phyloP scores from a whole-genome alignment of 2,329 filamentous ascomycete genomes.

The Colletotrichum spaethianum region DNA sequence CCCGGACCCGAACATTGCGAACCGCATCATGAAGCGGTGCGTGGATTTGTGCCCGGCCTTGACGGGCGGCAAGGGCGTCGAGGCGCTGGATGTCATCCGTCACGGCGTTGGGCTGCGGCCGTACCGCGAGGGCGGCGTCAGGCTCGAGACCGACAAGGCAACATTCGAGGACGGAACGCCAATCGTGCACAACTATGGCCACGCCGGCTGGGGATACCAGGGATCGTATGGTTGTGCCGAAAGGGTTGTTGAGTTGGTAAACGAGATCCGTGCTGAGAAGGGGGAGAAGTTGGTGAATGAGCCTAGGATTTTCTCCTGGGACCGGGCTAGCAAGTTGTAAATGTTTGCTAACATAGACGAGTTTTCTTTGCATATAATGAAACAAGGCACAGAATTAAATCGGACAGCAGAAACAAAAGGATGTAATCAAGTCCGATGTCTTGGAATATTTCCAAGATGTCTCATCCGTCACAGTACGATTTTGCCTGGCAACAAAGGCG shows the following conservation, averaged over 20 bases:
- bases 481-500: neutral
- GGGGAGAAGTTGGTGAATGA: conserved; percentile 48
- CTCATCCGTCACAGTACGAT: neutral
- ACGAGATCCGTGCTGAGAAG: conserved; percentile 64
- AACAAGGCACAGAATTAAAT: neutral
- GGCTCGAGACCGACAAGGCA: conserved; percentile 81
- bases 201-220: conserved; percentile 84
- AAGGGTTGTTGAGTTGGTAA: conserved; percentile 76
- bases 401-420: neutral
- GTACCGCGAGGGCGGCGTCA: conserved; percentile 78
- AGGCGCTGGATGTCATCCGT: conserved; percentile 81
- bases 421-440: neutral
- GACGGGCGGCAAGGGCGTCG: conserved; percentile 75
- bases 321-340: conserved; percentile 32
- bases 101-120: conserved; percentile 89
- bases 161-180: conserved; percentile 65
- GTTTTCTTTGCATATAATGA: neutral
- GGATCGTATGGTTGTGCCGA: conserved; percentile 80
- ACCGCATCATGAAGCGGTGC: conserved; percentile 86
- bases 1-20: conserved; percentile 84
- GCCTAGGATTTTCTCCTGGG: conserved; percentile 50
- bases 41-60: conserved; percentile 76
- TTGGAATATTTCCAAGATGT: neutral
- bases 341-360: no score
- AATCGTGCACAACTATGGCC: conserved; percentile 87